A percentile compares a stretch with the other conserved stretches of the same genome.
Conservation (phyloP, 1,139 yeast genomes). For the Sugiyamaella paludigena region DNA sequence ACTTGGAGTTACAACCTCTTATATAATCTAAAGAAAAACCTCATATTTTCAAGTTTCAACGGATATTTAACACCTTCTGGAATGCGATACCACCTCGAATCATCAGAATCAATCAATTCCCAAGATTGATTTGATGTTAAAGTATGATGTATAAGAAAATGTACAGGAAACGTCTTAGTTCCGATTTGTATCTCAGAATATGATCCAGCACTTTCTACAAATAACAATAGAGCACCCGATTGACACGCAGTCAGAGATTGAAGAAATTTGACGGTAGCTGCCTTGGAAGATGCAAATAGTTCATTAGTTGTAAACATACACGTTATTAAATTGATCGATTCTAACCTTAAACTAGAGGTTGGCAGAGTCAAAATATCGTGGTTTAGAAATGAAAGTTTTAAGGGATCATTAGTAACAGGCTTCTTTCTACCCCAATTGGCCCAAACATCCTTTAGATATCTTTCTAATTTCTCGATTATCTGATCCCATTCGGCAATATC, state of each 20-base stretch:
- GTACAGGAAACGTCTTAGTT: slow-evolving; percentile 73
- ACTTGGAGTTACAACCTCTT: slow-evolving; percentile 42
- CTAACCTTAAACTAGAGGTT: slow-evolving; percentile 28
- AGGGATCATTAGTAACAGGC: slow-evolving; percentile 24
- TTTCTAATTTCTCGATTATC: slow-evolving; percentile 47
- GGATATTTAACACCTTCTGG: slow-evolving; percentile 58
- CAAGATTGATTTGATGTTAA: slow-evolving; percentile 59
- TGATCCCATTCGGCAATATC: slow-evolving; percentile 79
- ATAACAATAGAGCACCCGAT: slow-evolving; percentile 57
- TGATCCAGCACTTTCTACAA: slow-evolving; percentile 88
- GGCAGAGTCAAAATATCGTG: slow-evolving; percentile 47
- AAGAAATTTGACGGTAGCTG: slow-evolving; percentile 59
- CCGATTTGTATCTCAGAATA: slow-evolving; percentile 80
- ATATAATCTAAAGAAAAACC: slow-evolving; percentile 77
- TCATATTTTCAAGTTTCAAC: slow-evolving; percentile 79
- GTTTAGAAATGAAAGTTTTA: slow-evolving; percentile 48
- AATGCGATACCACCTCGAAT: slow-evolving; percentile 80
- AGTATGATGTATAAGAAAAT: slow-evolving; percentile 71
- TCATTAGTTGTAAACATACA: slow-evolving; percentile 84
- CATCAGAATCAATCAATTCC: slow-evolving; percentile 63
- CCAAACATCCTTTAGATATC: slow-evolving; percentile 38
- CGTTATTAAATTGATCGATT: slow-evolving; percentile 51
- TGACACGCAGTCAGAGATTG: slow-evolving; percentile 50
- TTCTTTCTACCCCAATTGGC: slow-evolving; percentile 17
- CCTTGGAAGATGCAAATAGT: slow-evolving; percentile 65